Evolutionary conservation across 495 filamentous ascomycete species (phyloP), one percentile per base, ranked within the genome.

Genomic region (Lindgomyces ingoldianus): DNA sequence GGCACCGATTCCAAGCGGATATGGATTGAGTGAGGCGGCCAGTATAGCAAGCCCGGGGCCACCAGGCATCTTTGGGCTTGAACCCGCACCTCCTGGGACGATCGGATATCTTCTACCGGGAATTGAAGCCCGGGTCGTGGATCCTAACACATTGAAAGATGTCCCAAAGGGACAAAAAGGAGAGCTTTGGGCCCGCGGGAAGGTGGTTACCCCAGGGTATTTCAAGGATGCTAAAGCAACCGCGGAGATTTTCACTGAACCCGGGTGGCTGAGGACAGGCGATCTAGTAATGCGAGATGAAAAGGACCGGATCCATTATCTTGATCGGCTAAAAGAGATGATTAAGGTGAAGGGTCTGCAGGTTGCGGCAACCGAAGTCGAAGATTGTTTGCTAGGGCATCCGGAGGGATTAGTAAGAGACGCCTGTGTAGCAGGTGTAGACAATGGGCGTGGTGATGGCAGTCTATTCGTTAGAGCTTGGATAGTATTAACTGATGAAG

Each of bases 281-380:
- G 64, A 67, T 44, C 36, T 61, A 27, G 64, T 67, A 12, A 49
- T 61, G 47, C 36, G 62, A 11, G 57, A 67, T 57, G 60, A 64
- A 53, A 24, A 59, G 11, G 59, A 63, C 48, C n/a, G 21, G 6
- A 68, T 64, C 49, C 41, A 47, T 45, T 61, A 55, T 50, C 19
- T 64, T 1, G 65, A 68, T 60, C 59, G 65, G 14, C 25, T 68
- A 18, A 68, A 68, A 51, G 60, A 68, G 45, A 57, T 68, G 51
- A 68, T 68, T 45, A 67, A 67, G 49, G 64, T 67, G 1, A 67
- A 67, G 25, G 64, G 64, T 24, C 36, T 67, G 42, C 64, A 67
- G 26, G 64, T 67, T 1, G 64, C 64, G 9, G 57, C 64, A 1
- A 62, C 64, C 18, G 64, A 67, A 44, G 56, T 67, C 14, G 64